These are phyloP conservation scores for Paradendryphiella salina DNA, from an alignment of 2,329 filamentous ascomycete species.

Conservation along the genomic window DNA sequence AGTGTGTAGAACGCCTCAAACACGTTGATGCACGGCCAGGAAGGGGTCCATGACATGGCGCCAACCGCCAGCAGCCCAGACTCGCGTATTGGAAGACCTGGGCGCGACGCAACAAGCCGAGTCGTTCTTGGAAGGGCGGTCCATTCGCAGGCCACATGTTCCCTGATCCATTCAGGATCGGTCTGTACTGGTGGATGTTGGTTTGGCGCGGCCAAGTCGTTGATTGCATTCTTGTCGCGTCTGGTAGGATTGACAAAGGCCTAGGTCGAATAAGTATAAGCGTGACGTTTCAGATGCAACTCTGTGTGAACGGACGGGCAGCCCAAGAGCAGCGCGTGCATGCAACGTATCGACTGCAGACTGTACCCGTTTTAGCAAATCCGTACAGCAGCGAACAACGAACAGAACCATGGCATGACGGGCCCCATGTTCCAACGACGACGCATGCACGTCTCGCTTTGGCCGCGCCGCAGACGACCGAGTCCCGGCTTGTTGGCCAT, in stretches of 20 bases:
- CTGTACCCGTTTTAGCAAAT: conserved; percentile 14
- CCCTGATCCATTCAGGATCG: too few relatives aligned
- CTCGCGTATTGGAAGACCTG: background rate
- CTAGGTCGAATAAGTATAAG: conserved; percentile 5
- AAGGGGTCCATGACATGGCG: conserved; percentile 10
- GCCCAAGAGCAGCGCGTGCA: conserved; percentile 13
- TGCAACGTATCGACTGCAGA: conserved; percentile 21
- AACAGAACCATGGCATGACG: conserved; percentile 2
- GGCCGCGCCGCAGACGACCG: background rate
- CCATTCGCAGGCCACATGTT: background rate
- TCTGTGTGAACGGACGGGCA: conserved; percentile 8
- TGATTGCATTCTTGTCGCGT: too few relatives aligned
- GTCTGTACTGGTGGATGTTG: background rate
- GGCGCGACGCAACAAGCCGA: background rate
- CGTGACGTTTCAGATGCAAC: conserved; percentile 18
- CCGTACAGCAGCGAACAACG: conserved; percentile 10
- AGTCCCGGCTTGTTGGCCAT: too few relatives aligned
- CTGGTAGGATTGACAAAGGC: conserved; percentile 1
- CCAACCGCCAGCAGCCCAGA: background rate
- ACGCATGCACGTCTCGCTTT: background rate
- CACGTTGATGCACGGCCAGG: conserved; percentile 11
- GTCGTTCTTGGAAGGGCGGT: background rate
- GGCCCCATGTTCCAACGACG: conserved; percentile 8
- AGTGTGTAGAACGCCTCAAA: conserved; percentile 3
- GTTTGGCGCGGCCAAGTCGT: background rate